Evolutionary conservation across 2,329 filamentous ascomycete genomes (phyloP), one percentile per base, ranked within the genome.

Genomic region (Eutypa lata): DNA sequence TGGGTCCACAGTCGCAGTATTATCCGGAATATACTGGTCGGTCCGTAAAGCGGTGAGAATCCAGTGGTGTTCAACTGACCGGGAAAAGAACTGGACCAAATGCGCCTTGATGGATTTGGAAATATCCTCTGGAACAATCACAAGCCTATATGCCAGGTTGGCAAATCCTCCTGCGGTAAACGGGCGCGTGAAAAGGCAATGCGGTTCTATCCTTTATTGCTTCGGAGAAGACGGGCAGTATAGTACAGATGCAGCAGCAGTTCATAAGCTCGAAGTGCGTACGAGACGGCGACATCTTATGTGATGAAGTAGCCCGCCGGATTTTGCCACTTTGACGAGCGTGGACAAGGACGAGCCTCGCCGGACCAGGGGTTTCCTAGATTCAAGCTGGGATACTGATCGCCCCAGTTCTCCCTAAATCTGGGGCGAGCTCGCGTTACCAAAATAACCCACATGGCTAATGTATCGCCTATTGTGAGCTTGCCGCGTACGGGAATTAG

Each of bases 341-440:
- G 22, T 45, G 40, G n/a, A 52, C 51, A 52, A 49, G 57, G 53
- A 59, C 52, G 56, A 54, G 53, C 50, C 53, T 56, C 55, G 52
- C 52, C 52, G 54, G 56, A 58, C 54, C 53, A 58, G 57, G 58
- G 49, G 53, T 47, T 54, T 55, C 55, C 58, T 38, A 53, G 56
- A 52, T 53, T 49, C 49, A 33, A 44, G 49, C 55, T 56, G 55
- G 49, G 48, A 48, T 50, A 51, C 48, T 51, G 50, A 42, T 61
- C 57, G 60, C 60, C 57, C 60, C 56, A 59, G 56, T 51, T 57
- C 55, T 60, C 55, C 54, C 48, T 48, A 53, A 54, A 56, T 54
- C 52, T 60, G 54, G 56, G 58, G 56, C 58, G 56, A 45, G 42
- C 19, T n/a, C 16, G 42, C 42, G 22, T 18, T 45, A 45, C 42